Evolutionary conservation across 148 eudicot genomes (phyloP).

Genomic region (Camellia lanceoleosa): DNA sequence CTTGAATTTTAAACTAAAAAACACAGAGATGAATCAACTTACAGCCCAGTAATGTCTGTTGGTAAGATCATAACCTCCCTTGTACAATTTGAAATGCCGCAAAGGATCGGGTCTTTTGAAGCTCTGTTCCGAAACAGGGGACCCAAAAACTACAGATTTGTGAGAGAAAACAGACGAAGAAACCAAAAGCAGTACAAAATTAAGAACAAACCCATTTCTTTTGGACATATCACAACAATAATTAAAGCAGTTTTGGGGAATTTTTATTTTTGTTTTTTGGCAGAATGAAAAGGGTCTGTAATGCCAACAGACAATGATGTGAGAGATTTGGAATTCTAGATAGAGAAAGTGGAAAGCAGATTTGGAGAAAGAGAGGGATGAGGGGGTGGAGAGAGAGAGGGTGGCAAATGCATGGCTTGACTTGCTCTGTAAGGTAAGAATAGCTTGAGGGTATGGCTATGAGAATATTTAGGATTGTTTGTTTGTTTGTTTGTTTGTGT

Average conservation of each 20-base stretch:
- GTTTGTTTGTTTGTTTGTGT: neutral
- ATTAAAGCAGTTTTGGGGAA: neutral
- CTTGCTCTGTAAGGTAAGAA: constrained; percentile 66
- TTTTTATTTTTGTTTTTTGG: neutral
- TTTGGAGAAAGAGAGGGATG: neutral
- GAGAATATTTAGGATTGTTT: constrained; percentile 19
- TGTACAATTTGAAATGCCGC: constrained; percentile 37
- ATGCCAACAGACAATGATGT: neutral
- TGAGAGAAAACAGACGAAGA: constrained; percentile 26
- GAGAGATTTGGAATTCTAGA: constrained; percentile 16
- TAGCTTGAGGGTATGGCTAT: constrained; percentile 68
- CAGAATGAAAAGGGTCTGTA: neutral
- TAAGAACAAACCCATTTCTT: constrained; percentile 27
- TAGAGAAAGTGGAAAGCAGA: constrained; percentile 12
- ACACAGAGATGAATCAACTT: constrained; percentile 25
- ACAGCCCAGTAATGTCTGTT: constrained; percentile 88
- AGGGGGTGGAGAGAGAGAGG: neutral
- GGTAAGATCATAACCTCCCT: constrained; percentile 51
- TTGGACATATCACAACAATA: constrained; percentile 29
- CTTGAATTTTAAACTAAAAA: neutral
- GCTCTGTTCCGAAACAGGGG: constrained; percentile 15
- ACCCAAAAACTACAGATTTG: constrained; percentile 21
- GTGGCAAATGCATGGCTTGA: constrained; percentile 14
- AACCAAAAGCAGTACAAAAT: constrained; percentile 26
- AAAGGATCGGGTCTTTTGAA: constrained; percentile 52